Evolutionary conservation across 208 protist species (phyloP).

Genomic region (Blastocrithidia nonstop): DNA sequence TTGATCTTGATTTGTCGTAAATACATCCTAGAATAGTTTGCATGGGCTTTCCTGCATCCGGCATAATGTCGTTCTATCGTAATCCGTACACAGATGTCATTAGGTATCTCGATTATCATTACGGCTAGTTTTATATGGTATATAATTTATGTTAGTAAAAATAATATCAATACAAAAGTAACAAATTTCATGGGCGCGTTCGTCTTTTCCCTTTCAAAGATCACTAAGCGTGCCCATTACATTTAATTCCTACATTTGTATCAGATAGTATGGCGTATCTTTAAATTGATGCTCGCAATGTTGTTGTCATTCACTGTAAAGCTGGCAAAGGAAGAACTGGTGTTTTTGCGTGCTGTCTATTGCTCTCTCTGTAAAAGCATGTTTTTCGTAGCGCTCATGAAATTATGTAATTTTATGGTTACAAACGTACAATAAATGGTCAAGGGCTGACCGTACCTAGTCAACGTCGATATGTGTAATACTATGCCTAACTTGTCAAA

Average conservation of each 20-base stretch:
- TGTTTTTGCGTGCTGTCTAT: conserved; percentile 81
- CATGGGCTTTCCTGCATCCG: conserved; percentile 87
- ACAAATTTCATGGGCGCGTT: conserved; percentile 36
- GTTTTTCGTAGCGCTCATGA: conserved; percentile 19
- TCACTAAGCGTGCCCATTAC: conserved; percentile 81
- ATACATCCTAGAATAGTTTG: conserved; percentile 81
- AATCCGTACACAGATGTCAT: conserved; percentile 75
- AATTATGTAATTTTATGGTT: conserved; percentile 61
- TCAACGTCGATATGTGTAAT: conserved; percentile 51
- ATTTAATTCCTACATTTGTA: conserved; percentile 58
- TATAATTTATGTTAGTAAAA: conserved; percentile 89
- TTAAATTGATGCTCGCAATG: conserved; percentile 22
- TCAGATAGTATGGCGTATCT: conserved; percentile 23
- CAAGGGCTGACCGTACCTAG: conserved; percentile 82
- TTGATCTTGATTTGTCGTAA: conserved; percentile 87
- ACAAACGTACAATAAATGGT: conserved; percentile 55
- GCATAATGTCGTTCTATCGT: conserved; percentile 84
- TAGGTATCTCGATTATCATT: conserved; percentile 65
- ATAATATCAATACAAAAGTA: conserved; percentile 55
- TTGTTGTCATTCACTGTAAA: conserved; percentile 93
- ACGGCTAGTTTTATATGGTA: conserved; percentile 81
- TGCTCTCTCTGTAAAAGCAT: conserved; percentile 25
- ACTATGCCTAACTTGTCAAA: conserved; percentile 36
- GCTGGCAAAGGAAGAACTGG: conserved; percentile 91
- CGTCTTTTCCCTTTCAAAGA: conserved; percentile 87